These are phyloP conservation scores for Striga hermonthica DNA, from an alignment of 305 asterid genomes.

Conservation along the genomic window DNA sequence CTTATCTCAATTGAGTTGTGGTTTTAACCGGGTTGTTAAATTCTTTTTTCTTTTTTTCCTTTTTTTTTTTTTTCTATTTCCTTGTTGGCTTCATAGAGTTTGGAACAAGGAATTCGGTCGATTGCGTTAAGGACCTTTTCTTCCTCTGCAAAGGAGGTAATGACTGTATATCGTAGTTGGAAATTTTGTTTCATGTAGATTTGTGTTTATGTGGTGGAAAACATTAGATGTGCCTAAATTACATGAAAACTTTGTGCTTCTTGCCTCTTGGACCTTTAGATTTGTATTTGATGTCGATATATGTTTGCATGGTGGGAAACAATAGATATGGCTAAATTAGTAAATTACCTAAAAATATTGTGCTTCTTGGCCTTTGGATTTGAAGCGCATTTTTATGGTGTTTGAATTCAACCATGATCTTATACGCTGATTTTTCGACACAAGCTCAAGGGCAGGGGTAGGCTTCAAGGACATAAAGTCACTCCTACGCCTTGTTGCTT, in stretches of 20 bases:
- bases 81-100: constrained; percentile 33
- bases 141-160: constrained; percentile 49
- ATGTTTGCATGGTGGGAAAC: not conserved
- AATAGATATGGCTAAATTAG: too few species aligned
- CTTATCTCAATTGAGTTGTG: too few species aligned
- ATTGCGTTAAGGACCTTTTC: constrained; percentile 44
- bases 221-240: not conserved
- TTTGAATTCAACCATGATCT: not conserved
- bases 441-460: not conserved
- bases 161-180: not conserved
- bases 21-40: too few species aligned
- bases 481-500: too few species aligned
- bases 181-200: not conserved
- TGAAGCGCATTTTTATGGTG: not conserved
- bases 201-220: not conserved
- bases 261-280: constrained; percentile 42
- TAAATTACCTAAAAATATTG: not conserved
- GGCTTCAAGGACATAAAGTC: too few species aligned
- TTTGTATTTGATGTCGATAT: not conserved
- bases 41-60: too few species aligned
- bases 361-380: not conserved
- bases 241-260: constrained; percentile 35
- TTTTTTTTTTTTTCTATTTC: not conserved
- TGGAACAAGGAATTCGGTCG: constrained; percentile 45
- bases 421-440: not conserved